Conservation (phyloP, 2,329 filamentous ascomycete genomes). For the Venturia effusa region DNA sequence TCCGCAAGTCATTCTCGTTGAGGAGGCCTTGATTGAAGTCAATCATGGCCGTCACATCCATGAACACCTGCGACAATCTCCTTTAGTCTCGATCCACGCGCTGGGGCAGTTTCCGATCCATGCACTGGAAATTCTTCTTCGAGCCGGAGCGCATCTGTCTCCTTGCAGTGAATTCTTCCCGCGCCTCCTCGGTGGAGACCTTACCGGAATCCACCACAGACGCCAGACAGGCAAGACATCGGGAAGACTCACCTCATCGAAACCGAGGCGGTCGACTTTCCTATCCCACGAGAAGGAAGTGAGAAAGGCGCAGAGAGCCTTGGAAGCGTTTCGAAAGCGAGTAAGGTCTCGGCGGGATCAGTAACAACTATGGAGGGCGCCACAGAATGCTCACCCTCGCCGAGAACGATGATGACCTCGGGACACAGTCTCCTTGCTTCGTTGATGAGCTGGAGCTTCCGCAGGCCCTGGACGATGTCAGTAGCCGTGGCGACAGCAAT, state of each 20-base stretch:
- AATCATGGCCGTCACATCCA: slow-evolving; percentile 79
- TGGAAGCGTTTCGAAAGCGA: slow-evolving; percentile 80
- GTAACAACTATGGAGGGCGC: not conserved
- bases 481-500: not conserved
- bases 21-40: slow-evolving; percentile 67
- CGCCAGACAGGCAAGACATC: not conserved
- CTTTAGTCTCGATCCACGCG: not conserved
- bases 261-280: slow-evolving; percentile 70
- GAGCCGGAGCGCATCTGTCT: not conserved
- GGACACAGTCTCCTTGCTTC: slow-evolving; percentile 75
- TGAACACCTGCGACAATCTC: slow-evolving; percentile 39
- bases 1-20: slow-evolving; percentile 50
- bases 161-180: not conserved
- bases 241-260: slow-evolving; percentile 62
- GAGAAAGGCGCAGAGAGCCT: slow-evolving; percentile 65
- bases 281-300: slow-evolving; percentile 65
- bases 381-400: slow-evolving; percentile 42
- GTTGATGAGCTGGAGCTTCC: slow-evolving; percentile 75
- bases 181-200: not conserved
- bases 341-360: slow-evolving; percentile 47
- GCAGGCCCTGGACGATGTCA: slow-evolving; percentile 35
- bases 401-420: slow-evolving; percentile 72
- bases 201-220: not conserved
- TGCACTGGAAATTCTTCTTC: not conserved
- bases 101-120: not conserved